Evolutionary conservation across 2,329 filamentous ascomycete species (phyloP), one percentile per base, ranked within the genome.

Genomic region (Exophiala sp.): DNA sequence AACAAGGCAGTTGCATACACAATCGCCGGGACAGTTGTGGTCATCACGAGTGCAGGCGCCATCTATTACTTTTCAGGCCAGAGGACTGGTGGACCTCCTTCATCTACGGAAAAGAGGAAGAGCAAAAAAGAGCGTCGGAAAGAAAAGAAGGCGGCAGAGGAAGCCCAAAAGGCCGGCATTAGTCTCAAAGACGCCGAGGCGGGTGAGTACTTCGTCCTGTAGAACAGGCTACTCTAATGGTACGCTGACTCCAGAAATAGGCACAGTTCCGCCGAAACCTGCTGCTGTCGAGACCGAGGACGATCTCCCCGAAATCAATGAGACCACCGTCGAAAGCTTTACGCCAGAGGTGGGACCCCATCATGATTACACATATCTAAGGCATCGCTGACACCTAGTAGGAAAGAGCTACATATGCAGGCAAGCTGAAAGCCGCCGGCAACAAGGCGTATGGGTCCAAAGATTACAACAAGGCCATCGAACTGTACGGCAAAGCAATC

Each of bases 1-100:
- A 90, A 98, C 74, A 97, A 96, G 75, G 86, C 88, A 41, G 79
- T 91, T 47, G 90, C 95, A 57, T 98, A 96, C 72, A 96, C 93
- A 60, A 88, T 97, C 71, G 93, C 91, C 48, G 93, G 93, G 64
- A 86, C 95, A 53, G 91, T 91, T 46, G 80, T 95, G 41, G 88
- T 96, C 37, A 86, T 95, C 49, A 93, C 88, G 11, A 88, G 87
- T 55, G 91, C 90, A 27, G 91, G 93, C 61, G 87, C 88, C 37
- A 85, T 95, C 65, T 98, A 97, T 76, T 97, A 96, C 70, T 76
- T 95, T 60, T 73, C 75, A 47, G 70, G 85, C 30, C 70, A 71
- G 57, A 67, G 71, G 45, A 62, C 66, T 42, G 61, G 66, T 42
- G 52, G 61, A 42, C 60, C 68, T 51, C 54, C 66, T 21, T 59